Evolutionary conservation across 345 rosid genomes (phyloP).

Genomic region (Gynandropsis gynandra): DNA sequence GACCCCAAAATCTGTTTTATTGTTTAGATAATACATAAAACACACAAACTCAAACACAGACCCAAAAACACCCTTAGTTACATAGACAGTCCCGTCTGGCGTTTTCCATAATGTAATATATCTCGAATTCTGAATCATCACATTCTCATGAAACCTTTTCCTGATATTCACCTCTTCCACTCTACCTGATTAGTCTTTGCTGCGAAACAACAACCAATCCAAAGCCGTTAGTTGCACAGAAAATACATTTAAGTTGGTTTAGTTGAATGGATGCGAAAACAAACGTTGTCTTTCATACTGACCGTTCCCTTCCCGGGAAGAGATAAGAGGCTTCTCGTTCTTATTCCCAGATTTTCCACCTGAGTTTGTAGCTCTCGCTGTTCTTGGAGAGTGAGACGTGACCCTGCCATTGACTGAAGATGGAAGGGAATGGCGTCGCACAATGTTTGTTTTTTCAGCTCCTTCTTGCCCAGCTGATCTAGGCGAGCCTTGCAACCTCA

Average conservation of each 20-base stretch:
- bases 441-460: slow-evolving; percentile 44
- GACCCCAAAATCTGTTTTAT: neutral
- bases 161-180: slow-evolving; percentile 46
- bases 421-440: slow-evolving; percentile 73
- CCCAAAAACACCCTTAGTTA: no score
- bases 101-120: slow-evolving; percentile 9
- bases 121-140: no score
- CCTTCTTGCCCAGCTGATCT: slow-evolving; percentile 49
- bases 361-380: slow-evolving; percentile 42
- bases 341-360: slow-evolving; percentile 54
- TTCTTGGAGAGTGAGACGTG: slow-evolving; percentile 72
- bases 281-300: slow-evolving; percentile 16
- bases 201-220: slow-evolving; percentile 31
- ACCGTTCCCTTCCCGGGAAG: slow-evolving; percentile 63
- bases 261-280: neutral
- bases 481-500: slow-evolving; percentile 75
- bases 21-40: slow-evolving; percentile 4
- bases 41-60: slow-evolving; percentile 25
- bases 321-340: slow-evolving; percentile 41
- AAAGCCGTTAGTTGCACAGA: slow-evolving; percentile 8
- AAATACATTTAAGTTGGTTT: slow-evolving; percentile 1
- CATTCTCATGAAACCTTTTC: slow-evolving; percentile 11
- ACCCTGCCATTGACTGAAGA: slow-evolving; percentile 54
- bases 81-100: no score
- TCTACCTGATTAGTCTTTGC: slow-evolving; percentile 47